phyloP scores from a whole-genome alignment of 441 rosid species.

The Theobroma grandiflorum region DNA sequence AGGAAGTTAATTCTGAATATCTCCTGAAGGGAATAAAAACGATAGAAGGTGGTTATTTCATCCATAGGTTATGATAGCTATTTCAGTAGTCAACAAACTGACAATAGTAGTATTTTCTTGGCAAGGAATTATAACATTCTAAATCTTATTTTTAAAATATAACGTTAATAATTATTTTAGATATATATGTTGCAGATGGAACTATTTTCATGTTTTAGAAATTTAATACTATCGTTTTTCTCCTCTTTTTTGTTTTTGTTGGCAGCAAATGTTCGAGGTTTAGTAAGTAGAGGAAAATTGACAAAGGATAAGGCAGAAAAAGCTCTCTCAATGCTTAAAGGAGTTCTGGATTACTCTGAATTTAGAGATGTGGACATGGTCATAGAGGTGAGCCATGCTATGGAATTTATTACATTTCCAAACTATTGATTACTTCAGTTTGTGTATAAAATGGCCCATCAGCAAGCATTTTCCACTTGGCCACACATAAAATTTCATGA shows the following conservation, averaged over 20 bases:
- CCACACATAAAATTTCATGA: conserved; percentile 4
- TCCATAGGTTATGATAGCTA: conserved; percentile 7
- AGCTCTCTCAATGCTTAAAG: conserved; percentile 81
- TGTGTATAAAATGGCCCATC: neutral
- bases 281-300: conserved; percentile 77
- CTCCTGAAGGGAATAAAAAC: conserved; percentile 78
- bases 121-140: neutral
- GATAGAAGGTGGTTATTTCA: conserved; percentile 67
- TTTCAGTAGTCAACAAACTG: conserved; percentile 16
- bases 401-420: conserved; percentile 13
- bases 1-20: conserved; percentile 89
- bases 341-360: conserved; percentile 81
- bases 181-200: neutral
- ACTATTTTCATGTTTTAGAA: conserved; percentile 17
- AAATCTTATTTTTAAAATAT: conserved; percentile 1
- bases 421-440: conserved; percentile 25
- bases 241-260: conserved; percentile 12
- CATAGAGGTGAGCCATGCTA: conserved; percentile 69
- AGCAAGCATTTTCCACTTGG: neutral
- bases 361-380: conserved; percentile 95
- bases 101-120: neutral
- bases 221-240: conserved; percentile 19
- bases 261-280: conserved; percentile 77
- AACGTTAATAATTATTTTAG: neutral
- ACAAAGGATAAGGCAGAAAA: conserved; percentile 74